Evolutionary conservation across 2,329 filamentous ascomycete species (phyloP).

Genomic region (Aspergillus hortae): DNA sequence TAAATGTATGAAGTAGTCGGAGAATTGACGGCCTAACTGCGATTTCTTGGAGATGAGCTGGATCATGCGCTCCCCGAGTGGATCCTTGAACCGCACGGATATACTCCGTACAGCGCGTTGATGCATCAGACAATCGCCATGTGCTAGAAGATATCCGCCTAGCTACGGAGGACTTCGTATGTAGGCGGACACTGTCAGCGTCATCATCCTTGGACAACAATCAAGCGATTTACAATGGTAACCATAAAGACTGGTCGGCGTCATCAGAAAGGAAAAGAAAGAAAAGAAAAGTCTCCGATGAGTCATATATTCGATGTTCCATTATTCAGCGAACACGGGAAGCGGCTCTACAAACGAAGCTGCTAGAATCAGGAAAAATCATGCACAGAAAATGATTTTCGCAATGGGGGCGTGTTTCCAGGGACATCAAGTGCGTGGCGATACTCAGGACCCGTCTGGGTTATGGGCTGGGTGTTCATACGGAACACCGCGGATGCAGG

Average conservation of each 20-base stretch:
- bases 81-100: not conserved
- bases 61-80: not conserved
- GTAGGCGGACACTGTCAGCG: not conserved
- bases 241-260: not conserved
- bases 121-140: not conserved
- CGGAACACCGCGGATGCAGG: slow-evolving; percentile 16
- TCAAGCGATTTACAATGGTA: not conserved
- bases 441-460: not conserved
- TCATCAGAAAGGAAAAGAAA: not conserved
- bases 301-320: not conserved
- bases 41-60: too few species aligned
- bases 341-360: not conserved
- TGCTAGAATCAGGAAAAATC: not conserved
- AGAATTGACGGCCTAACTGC: too few species aligned
- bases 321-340: too few species aligned
- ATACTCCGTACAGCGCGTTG: not conserved
- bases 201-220: not conserved
- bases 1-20: too few species aligned
- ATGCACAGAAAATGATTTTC: not conserved
- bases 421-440: not conserved
- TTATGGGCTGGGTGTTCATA: slow-evolving; percentile 7
- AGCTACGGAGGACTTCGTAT: not conserved
- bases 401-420: not conserved
- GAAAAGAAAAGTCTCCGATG: not conserved
- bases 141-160: not conserved